These are phyloP conservation scores for Hypomyces perniciosus DNA, from an alignment of 2,329 filamentous ascomycete species.

Conservation along the genomic window DNA sequence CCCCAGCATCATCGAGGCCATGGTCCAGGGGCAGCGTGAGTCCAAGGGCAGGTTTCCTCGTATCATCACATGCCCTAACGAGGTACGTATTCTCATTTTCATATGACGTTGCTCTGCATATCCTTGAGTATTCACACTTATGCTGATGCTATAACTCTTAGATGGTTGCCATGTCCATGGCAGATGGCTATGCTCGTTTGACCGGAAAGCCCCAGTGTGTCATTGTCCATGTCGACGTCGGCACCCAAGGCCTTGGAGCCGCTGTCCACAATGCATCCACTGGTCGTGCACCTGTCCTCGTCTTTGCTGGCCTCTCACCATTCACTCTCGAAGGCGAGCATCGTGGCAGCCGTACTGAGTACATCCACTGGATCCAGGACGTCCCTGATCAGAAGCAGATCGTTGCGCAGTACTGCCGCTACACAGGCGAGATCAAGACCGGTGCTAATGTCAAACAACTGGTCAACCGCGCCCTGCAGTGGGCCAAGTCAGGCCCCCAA, in stretches of 20 bases:
- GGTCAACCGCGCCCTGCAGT: slow-evolving; percentile 77
- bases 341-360: slow-evolving; percentile 71
- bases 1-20: slow-evolving; percentile 73
- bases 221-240: slow-evolving; percentile 76
- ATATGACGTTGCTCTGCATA: background rate
- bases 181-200: slow-evolving; percentile 70
- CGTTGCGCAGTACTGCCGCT: slow-evolving; percentile 78
- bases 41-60: slow-evolving; percentile 58
- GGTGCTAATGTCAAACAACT: slow-evolving; percentile 85
- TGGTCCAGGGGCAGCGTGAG: slow-evolving; percentile 68
- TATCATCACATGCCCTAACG: slow-evolving; percentile 75
- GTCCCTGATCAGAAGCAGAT: slow-evolving; percentile 78
- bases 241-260: slow-evolving; percentile 70
- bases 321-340: slow-evolving; percentile 74
- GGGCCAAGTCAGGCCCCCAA: slow-evolving; percentile 68
- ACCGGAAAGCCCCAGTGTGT: slow-evolving; percentile 70
- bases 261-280: slow-evolving; percentile 75
- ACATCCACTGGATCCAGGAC: slow-evolving; percentile 83
- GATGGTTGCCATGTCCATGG: slow-evolving; percentile 84
- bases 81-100: slow-evolving; percentile 42
- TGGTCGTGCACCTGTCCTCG: slow-evolving; percentile 66
- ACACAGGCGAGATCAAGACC: slow-evolving; percentile 74
- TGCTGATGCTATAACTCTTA: slow-evolving; percentile 24
- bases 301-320: slow-evolving; percentile 73
- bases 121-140: background rate